Percentiles rank a stretch among this genome's conserved stretches.
These are phyloP conservation scores for Cyclostephanos invisitatus DNA, from an alignment of 108 stramenopile genomes.

Conservation along the genomic window DNA sequence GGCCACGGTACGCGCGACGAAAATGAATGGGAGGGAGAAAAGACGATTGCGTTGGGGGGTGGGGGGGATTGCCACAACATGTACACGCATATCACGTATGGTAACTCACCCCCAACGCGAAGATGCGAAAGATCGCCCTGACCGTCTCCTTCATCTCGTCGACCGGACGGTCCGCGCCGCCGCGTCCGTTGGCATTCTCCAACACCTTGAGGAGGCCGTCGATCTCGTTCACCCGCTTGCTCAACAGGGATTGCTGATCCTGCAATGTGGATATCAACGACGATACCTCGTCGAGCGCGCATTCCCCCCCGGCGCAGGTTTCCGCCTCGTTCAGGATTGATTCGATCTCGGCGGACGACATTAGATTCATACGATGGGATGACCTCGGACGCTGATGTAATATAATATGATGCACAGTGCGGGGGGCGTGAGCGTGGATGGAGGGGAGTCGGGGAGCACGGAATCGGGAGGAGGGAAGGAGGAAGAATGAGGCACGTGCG, in stretches of 20 bases:
- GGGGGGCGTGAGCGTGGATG: no score
- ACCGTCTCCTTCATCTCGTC: slow-evolving; percentile 83
- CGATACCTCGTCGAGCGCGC: slow-evolving; percentile 76
- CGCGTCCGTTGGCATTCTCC: slow-evolving; percentile 43
- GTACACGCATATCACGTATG: background rate
- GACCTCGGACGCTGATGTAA: no score
- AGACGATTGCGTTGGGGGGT: no score
- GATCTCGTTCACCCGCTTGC: slow-evolving; percentile 54
- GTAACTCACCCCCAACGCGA: slow-evolving; percentile 56
- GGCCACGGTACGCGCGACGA: no score
- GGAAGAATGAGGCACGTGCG: no score
- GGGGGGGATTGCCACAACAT: background rate
- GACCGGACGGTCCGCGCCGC: slow-evolving; percentile 48
- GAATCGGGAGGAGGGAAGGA: no score
- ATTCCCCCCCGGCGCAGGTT: slow-evolving; percentile 68
- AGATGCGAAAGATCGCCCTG: slow-evolving; percentile 77
- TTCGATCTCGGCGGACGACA: slow-evolving; percentile 63
- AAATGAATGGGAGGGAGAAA: no score
- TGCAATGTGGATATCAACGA: slow-evolving; percentile 57
- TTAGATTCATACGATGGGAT: slow-evolving; percentile 35
- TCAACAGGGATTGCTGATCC: slow-evolving; percentile 59
- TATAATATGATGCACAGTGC: no score
- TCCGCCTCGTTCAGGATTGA: slow-evolving; percentile 58
- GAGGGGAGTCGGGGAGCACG: no score
- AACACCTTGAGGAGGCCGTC: slow-evolving; percentile 37